Base-by-base conservation (phyloP, 2,329 filamentous ascomycete genomes). In the Paraphoma sp. region DNA sequence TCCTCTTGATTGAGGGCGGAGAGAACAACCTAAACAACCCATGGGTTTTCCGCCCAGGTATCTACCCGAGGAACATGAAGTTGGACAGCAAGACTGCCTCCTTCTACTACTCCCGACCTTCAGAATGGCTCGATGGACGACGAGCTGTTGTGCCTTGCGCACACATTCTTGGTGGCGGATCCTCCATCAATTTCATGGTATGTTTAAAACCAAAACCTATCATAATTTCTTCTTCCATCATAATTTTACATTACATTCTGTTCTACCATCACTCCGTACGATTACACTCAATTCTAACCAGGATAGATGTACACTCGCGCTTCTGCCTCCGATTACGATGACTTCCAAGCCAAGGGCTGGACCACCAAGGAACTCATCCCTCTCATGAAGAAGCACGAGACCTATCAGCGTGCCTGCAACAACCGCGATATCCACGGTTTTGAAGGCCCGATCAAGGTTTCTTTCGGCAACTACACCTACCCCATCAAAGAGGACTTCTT, bases 401-500 rank as follows among this genome's bases (percentile, higher is more conserved):
- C 89, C 0, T 93, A 92, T 67, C 90, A 93, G 58, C 73, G 78
- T 45, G 67, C 78, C 10, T 79, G 73, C 69, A 79, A 81, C 61
- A 82, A 82, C 64, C 83, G 84, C 59, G 87, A 90, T 9, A 74
- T 90, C 18, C 91, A 94, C 68, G 91, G 91, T 1, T 91, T 88
- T 53, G 89, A 92, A 33, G 90, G 91, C 0, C 91, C 91, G 0
- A 92, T 93, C 79, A 92, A 92, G 78, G 89, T 92, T 40, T 92
- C 89, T 0, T 93, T 93, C 62, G 74, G 89, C 38, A 92, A 92
- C 76, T 89, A 92, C 76, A 90, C 88, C 4, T 93, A 93, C 65
- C 90, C 90, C 1, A 87, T 93, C 76, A 92, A 90, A 83, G 88
- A 93, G 49, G 90, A 94, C 76, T 93, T 93, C 81, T 80, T 93